A percentile compares a stretch with the other conserved stretches of the same genome.
phyloP scores from a whole-genome alignment of 228 moss, liverwort and hornwort species.

The Sphagnum magellanicum region DNA sequence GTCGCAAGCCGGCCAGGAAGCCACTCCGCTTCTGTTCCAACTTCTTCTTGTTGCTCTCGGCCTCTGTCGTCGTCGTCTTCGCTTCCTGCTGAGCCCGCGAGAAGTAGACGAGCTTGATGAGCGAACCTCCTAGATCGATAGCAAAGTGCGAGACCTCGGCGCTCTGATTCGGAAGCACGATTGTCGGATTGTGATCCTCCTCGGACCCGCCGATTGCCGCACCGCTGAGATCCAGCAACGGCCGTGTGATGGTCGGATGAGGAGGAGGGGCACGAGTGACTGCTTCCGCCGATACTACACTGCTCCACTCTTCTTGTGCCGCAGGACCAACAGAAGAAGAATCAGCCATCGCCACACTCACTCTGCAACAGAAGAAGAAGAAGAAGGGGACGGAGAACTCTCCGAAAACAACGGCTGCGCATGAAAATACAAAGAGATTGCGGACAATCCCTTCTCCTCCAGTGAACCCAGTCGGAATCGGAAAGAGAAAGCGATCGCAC shows the following conservation, averaged over 20 bases:
- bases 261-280: slow-evolving; percentile 44
- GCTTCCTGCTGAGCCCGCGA: slow-evolving; percentile 62
- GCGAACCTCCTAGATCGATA: slow-evolving; percentile 84
- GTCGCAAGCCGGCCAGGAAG: slow-evolving; percentile 62
- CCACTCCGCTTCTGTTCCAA: slow-evolving; percentile 38
- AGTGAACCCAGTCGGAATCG: no score
- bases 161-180: slow-evolving; percentile 89
- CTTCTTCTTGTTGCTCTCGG: neutral
- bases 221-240: slow-evolving; percentile 78
- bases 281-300: slow-evolving; percentile 2
- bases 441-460: no score
- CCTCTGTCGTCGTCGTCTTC: neutral
- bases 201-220: slow-evolving; percentile 85
- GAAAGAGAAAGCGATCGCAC: no score
- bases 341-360: no score
- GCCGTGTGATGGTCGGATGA: slow-evolving; percentile 11
- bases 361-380: no score
- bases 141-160: slow-evolving; percentile 95
- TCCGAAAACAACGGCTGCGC: no score
- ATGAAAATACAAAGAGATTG: no score
- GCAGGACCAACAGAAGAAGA: no score
- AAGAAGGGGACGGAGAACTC: no score
- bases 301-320: no score
- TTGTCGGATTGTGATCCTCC: slow-evolving; percentile 85
- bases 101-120: slow-evolving; percentile 97